Evolutionary conservation across 805 yeast genomes (phyloP).

Genomic region (Saccharomycopsis fodiens): DNA sequence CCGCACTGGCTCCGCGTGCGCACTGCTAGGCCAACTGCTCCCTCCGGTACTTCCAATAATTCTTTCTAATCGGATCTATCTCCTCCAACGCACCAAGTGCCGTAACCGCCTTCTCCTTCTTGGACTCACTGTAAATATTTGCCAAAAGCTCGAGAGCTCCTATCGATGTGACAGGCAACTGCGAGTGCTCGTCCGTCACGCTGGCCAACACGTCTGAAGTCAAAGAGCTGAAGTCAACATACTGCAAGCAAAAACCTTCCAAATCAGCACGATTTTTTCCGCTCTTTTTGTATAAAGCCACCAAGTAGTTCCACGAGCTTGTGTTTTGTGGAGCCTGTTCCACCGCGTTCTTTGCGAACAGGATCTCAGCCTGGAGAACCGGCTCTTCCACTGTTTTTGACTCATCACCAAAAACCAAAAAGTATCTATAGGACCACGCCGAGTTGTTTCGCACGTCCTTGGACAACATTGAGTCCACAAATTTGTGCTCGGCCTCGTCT

Average conservation of each 20-base stretch:
- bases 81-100: conserved; percentile 46
- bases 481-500: conserved; percentile 40
- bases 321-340: conserved; percentile 68
- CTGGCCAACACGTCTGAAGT: conserved; percentile 23
- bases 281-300: conserved; percentile 41
- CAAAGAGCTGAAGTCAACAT: conserved; percentile 28
- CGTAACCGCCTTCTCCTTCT: conserved; percentile 30
- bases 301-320: conserved; percentile 78
- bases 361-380: conserved; percentile 40
- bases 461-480: conserved; percentile 39
- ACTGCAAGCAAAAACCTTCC: conserved; percentile 38
- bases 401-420: conserved; percentile 28
- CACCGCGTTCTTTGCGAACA: conserved; percentile 43
- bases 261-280: conserved; percentile 30
- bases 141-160: conserved; percentile 62
- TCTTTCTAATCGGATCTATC: conserved; percentile 55
- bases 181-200: conserved; percentile 21
- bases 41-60: conserved; percentile 47
- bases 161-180: conserved; percentile 35
- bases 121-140: conserved; percentile 34
- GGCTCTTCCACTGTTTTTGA: conserved; percentile 21
- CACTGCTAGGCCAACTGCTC: too few relatives aligned
- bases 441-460: conserved; percentile 81
- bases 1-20: too few relatives aligned
- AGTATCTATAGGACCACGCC: conserved; percentile 87